Evolutionary conservation across 352 stramenopile species (phyloP).

Genomic region (Stramenopiles sp.): DNA sequence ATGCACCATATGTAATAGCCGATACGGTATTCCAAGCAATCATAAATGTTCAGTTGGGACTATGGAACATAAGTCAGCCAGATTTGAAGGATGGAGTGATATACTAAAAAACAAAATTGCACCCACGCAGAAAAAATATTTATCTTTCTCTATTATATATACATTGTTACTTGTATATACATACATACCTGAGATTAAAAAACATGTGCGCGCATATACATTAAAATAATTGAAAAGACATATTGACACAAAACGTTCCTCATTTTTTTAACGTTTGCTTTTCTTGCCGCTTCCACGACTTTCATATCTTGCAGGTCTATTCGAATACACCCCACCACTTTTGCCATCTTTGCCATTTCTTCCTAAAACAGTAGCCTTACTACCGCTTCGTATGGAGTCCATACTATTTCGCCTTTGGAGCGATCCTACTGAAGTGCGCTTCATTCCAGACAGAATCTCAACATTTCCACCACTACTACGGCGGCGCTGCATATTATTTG

Average conservation of each 20-base stretch:
- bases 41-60: background rate
- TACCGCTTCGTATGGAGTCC: background rate
- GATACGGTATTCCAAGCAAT: constrained; percentile 11
- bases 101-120: no score
- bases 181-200: background rate
- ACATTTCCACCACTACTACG: background rate
- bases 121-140: no score
- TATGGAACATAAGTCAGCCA: constrained; percentile 11
- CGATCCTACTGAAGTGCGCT: background rate
- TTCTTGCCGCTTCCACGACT: no score
- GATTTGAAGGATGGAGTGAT: background rate
- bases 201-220: background rate
- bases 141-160: background rate
- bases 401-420: background rate
- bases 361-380: background rate
- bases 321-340: background rate
- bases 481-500: background rate
- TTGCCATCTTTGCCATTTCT: background rate
- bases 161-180: background rate
- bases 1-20: background rate
- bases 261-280: background rate
- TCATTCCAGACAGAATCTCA: background rate
- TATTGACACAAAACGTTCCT: background rate
- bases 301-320: background rate
- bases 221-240: background rate